Base-by-base conservation (phyloP, 2,329 filamentous ascomycete species). In the Fusarium secorum region DNA sequence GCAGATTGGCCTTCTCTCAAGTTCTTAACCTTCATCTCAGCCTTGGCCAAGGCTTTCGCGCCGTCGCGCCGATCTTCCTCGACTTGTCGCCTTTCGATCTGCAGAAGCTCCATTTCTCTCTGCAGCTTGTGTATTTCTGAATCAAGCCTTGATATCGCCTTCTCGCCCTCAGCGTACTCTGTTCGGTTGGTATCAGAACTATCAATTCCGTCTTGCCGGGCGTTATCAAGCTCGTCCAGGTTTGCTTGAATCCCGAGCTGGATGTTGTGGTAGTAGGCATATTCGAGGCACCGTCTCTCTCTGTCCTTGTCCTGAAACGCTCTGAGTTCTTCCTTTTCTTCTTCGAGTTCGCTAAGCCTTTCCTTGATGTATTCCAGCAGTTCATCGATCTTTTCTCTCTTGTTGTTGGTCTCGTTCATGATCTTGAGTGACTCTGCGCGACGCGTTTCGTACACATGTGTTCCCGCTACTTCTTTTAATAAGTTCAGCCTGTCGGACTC, bases 391-490 rank as follows among this genome's bases (percentile, higher is more conserved):
- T 98, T 98, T 48, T 91, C 87, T 68, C 94, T 90, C 84, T 98
- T 98, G 82, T 94, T 97, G 80, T 95, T 94, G 20, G 96, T 98
- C 74, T 99, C 96, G 68, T 90, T 89, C 93, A 99, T 97, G 76
- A 99, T 97, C 83, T 97, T 98, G 73, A 97, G 84, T 48, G 94
- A 97, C 80, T 99, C 95, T 32, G 93, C 88, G 68, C 97, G 90
- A 61, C 95, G 91, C 57, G 93, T 92, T 82, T 99, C 96, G 82
- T 99, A 99, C 46, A 98, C 94, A 77, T 98, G 94, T 11, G 96
- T 99, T 68, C 96, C 96, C 1, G 96, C 96, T n/a, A 99, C 96
- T 78, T 98, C 96, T 81, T 99, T 99, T 68, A 99, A 83, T 65
- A 99, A 85, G 73, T 92, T 95, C 69, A 99, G 83, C 56, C 96